phyloP scores from a whole-genome alignment of 179 eudicot species.

The Amaranthus tricolor region DNA sequence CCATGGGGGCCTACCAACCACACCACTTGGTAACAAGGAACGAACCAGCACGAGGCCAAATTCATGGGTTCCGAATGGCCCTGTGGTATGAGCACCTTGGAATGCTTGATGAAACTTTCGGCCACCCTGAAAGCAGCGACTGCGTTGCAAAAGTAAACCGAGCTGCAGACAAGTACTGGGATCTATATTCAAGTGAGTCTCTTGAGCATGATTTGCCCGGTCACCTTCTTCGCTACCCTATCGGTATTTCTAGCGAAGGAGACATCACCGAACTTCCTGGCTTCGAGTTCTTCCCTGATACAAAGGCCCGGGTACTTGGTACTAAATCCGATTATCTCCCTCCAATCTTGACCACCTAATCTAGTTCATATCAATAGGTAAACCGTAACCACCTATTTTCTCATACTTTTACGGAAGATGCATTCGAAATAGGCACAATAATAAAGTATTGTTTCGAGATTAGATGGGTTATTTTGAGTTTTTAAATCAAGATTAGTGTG shows the following conservation, averaged over 20 bases:
- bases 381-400: constrained; percentile 11
- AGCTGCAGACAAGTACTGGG: constrained; percentile 53
- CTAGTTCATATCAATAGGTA: neutral
- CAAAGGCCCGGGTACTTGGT: constrained; percentile 51
- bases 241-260: constrained; percentile 46
- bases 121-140: constrained; percentile 37
- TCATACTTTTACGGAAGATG: constrained; percentile 4
- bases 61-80: constrained; percentile 59
- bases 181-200: constrained; percentile 44
- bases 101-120: constrained; percentile 45
- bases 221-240: constrained; percentile 54
- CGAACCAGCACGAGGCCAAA: constrained; percentile 47
- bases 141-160: constrained; percentile 50
- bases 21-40: constrained; percentile 30
- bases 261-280: constrained; percentile 43
- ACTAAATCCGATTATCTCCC: constrained; percentile 45
- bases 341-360: constrained; percentile 57
- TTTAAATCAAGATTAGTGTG: constrained; percentile 1
- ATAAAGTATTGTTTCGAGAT: constrained; percentile 18
- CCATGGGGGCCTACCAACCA: constrained; percentile 66
- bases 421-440: constrained; percentile 10
- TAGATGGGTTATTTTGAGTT: constrained; percentile 1
- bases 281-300: constrained; percentile 57
- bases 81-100: constrained; percentile 66
- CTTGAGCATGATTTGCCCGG: constrained; percentile 53